Conservation (phyloP, 2,329 filamentous ascomycete genomes). For the Lachnellula subtilissima region DNA sequence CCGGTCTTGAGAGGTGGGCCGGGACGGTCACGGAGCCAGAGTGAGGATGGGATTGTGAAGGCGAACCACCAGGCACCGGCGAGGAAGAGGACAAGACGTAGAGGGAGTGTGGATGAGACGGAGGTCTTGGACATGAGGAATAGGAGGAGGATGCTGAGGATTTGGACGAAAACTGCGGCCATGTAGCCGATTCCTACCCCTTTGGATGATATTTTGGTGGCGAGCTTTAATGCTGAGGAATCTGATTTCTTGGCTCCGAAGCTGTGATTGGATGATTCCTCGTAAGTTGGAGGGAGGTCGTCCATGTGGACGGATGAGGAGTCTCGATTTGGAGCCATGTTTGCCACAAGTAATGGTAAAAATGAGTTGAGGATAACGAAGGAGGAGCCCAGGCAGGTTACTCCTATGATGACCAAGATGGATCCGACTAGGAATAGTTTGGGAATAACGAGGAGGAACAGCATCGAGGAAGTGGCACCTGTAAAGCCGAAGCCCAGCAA, state of each 20-base stretch:
- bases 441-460: slow-evolving; percentile 74
- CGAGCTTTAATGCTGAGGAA: slow-evolving; percentile 67
- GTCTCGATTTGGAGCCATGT: slow-evolving; percentile 54
- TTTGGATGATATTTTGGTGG: slow-evolving; percentile 83
- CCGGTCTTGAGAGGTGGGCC: slow-evolving; percentile 64
- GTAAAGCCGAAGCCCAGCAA: slow-evolving; percentile 76
- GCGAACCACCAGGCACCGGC: slow-evolving; percentile 86
- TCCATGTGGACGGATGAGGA: slow-evolving; percentile 14
- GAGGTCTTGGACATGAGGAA: slow-evolving; percentile 39
- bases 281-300: background rate
- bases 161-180: slow-evolving; percentile 78
- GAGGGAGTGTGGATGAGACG: slow-evolving; percentile 74
- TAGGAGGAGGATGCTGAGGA: slow-evolving; percentile 72
- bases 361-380: slow-evolving; percentile 96
- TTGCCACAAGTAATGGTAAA: slow-evolving; percentile 79
- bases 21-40: slow-evolving; percentile 81
- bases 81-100: slow-evolving; percentile 77
- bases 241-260: slow-evolving; percentile 45
- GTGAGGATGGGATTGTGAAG: slow-evolving; percentile 78
- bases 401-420: slow-evolving; percentile 78
- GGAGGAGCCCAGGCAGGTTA: slow-evolving; percentile 88
- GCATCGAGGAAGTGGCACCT: slow-evolving; percentile 80
- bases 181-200: slow-evolving; percentile 92
- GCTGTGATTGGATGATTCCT: background rate
- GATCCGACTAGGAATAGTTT: slow-evolving; percentile 74